These are phyloP conservation scores for Venturia carpophila DNA, from an alignment of 2,329 filamentous ascomycete species.

Conservation along the genomic window DNA sequence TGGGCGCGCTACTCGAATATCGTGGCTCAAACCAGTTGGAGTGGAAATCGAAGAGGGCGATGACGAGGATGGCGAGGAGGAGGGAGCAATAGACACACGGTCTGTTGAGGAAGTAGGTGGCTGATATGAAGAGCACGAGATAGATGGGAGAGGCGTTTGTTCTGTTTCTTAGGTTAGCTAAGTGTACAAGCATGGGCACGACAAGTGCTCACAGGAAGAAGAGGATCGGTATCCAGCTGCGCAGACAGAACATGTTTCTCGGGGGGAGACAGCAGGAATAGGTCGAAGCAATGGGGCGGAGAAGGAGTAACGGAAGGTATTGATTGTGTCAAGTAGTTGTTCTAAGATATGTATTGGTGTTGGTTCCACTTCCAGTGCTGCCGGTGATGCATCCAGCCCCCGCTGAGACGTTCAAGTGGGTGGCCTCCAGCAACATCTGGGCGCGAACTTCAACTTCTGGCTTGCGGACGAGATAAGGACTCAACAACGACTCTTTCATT, in stretches of 20 bases:
- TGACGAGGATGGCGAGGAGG: slow-evolving; percentile 87
- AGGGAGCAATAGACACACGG: slow-evolving; percentile 98
- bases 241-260: slow-evolving; percentile 55
- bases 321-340: neutral
- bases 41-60: slow-evolving; percentile 88
- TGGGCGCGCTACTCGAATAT: slow-evolving; percentile 26
- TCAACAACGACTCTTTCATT: neutral
- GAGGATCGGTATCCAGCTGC: slow-evolving; percentile 47
- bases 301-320: neutral
- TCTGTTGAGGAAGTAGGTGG: slow-evolving; percentile 92
- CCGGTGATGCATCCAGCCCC: too few species aligned
- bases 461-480: neutral
- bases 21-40: slow-evolving; percentile 90
- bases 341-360: neutral
- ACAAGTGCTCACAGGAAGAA: slow-evolving; percentile 42
- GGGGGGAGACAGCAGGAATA: neutral
- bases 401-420: neutral
- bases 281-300: neutral
- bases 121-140: slow-evolving; percentile 55
- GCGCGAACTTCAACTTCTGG: neutral
- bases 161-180: slow-evolving; percentile 24
- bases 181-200: neutral
- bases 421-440: too few species aligned
- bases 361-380: neutral
- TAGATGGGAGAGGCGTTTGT: slow-evolving; percentile 43